Conservation (phyloP, 2,329 filamentous ascomycete species). For the Stagonosporopsis rhizophila region DNA sequence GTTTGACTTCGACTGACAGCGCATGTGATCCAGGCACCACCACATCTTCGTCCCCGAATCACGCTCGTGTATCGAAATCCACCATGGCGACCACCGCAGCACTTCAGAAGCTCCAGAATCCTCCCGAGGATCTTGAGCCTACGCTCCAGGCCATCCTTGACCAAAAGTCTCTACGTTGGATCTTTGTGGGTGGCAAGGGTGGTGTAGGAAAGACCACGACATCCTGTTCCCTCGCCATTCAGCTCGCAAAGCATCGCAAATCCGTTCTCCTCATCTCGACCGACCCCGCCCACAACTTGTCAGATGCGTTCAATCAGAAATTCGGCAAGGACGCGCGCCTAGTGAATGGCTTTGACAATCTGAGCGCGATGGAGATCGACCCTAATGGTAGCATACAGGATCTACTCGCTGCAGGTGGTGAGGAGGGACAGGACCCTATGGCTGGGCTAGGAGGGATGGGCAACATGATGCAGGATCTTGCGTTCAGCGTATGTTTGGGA, state of each 20-base stretch:
- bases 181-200: slow-evolving; percentile 98
- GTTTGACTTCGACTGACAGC: slow-evolving; percentile 12
- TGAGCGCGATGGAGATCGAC: slow-evolving; percentile 99
- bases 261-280: slow-evolving; percentile 98
- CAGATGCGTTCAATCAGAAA: slow-evolving; percentile 97
- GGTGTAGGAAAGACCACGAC: slow-evolving; percentile 99
- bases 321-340: slow-evolving; percentile 98
- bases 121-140: slow-evolving; percentile 77
- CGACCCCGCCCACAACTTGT: slow-evolving; percentile 96
- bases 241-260: slow-evolving; percentile 92
- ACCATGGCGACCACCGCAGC: slow-evolving; percentile 50
- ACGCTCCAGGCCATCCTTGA: slow-evolving; percentile 93
- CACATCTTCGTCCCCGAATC: not conserved
- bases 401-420: slow-evolving; percentile 79
- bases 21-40: not conserved
- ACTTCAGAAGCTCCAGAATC: slow-evolving; percentile 54
- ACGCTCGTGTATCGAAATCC: not conserved
- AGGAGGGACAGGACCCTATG: slow-evolving; percentile 73
- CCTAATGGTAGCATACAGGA: slow-evolving; percentile 98
- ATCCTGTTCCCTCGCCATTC: slow-evolving; percentile 96
- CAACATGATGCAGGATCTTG: slow-evolving; percentile 98
- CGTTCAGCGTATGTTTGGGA: slow-evolving; percentile 76
- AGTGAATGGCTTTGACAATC: slow-evolving; percentile 88
- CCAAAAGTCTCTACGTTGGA: slow-evolving; percentile 95
- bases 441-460: slow-evolving; percentile 74